Evolutionary conservation across 148 eudicot genomes (phyloP), one percentile per base, ranked within the genome.

Genomic region (Fagopyrum homotropicum): DNA sequence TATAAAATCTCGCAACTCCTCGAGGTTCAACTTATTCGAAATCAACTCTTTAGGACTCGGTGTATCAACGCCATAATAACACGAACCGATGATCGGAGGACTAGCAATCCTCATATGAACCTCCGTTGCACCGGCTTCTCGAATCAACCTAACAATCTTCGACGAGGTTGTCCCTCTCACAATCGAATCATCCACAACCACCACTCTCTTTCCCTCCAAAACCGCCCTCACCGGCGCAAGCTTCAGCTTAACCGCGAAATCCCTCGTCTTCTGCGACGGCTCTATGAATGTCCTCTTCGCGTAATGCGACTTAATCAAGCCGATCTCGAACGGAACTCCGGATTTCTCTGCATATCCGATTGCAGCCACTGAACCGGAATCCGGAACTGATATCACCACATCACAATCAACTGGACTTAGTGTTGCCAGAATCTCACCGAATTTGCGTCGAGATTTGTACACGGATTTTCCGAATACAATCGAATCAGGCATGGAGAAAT

Each of bases 161-260:
- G 88, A 84, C 4, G 89, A 85, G 4, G 91, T 88, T 0, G 91
- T 88, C 4, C 91, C 91, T 50, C 91, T 79, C 14, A 88, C 91
- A 8, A 88, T 88, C 12, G 91, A 88, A 63, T 85, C 91, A 55
- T 88, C 91, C 6, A 88, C 91, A n/a, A 85, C 91, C 72, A 88
- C 91, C 5, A 88, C 89, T 70, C 86, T 78, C 66, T 88, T 88
- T 1, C 91, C 91, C 72, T 79, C 86, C 79, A 85, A 60, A 0
- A 85, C 88, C 2, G 86, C 84, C 73, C 80, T 70, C 6, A 90
- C 96, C 0, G 96, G 96, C 0, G 92, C 84, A 51, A 90, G 81
- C 86, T 88, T 90, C 7, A 90, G 82, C 81, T 90, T 93, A n/a
- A 90, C 93, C 2, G 93, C 96, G 22, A 88, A 86, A 55, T 88